These are phyloP conservation scores for Linnemannia elongata DNA, from an alignment of 192 early-diverging fungal genomes.

Conservation along the genomic window DNA sequence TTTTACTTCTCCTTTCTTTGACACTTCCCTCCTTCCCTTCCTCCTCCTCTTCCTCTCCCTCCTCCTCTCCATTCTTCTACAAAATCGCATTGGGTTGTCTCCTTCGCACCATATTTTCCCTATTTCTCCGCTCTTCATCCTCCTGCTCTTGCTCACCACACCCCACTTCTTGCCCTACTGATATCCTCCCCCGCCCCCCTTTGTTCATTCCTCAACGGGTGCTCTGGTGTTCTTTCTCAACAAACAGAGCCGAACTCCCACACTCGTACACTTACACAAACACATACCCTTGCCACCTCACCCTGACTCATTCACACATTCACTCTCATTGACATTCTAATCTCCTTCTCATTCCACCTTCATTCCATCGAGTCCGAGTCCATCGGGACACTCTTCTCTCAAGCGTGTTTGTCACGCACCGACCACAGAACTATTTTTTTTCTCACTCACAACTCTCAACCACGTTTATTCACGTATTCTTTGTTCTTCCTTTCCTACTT, in stretches of 20 bases:
- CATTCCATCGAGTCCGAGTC: background rate
- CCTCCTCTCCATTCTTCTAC: background rate
- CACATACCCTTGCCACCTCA: no score
- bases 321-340: no score
- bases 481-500: background rate
- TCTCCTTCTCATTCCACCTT: background rate
- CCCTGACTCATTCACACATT: background rate
- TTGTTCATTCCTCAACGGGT: background rate
- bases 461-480: background rate
- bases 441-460: background rate
- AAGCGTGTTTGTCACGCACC: background rate
- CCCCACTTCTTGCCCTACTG: background rate
- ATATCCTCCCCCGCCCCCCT: background rate
- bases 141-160: background rate
- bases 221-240: background rate
- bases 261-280: no score
- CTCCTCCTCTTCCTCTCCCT: background rate
- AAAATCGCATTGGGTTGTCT: background rate
- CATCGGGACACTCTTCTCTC: background rate
- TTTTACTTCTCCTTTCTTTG: background rate
- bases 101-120: background rate
- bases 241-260: background rate
- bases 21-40: background rate
- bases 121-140: background rate
- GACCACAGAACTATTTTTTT: background rate